Conservation (phyloP, 2,329 filamentous ascomycete genomes). For the Phialophora chinensis region DNA sequence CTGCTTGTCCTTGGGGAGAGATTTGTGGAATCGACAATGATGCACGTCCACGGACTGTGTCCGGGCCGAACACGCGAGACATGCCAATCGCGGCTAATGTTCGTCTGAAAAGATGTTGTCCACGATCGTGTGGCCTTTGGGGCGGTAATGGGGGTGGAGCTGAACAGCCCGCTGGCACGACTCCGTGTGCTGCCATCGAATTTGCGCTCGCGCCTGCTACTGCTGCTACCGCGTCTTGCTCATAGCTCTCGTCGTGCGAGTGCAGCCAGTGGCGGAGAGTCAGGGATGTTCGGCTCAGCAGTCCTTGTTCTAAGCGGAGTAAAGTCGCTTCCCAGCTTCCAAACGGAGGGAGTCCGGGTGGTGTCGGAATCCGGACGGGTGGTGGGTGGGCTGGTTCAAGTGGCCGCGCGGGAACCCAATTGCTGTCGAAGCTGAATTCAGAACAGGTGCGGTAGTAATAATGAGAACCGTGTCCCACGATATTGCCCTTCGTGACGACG, state of each 20-base stretch:
- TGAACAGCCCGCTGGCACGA: background rate
- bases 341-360: slow-evolving; percentile 53
- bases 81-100: slow-evolving; percentile 45
- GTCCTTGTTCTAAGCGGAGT: slow-evolving; percentile 37
- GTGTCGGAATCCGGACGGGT: slow-evolving; percentile 49
- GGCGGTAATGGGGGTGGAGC: slow-evolving; percentile 9
- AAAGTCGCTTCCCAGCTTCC: slow-evolving; percentile 47
- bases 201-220: background rate
- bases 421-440: slow-evolving; percentile 34
- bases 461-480: slow-evolving; percentile 11
- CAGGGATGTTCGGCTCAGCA: slow-evolving; percentile 11
- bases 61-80: slow-evolving; percentile 40
- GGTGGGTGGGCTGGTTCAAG: slow-evolving; percentile 43
- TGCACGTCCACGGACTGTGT: slow-evolving; percentile 13
- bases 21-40: slow-evolving; percentile 13
- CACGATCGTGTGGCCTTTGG: slow-evolving; percentile 7
- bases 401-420: slow-evolving; percentile 34
- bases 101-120: slow-evolving; percentile 38
- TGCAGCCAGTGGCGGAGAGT: slow-evolving; percentile 18
- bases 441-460: slow-evolving; percentile 37
- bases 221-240: background rate
- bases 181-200: background rate
- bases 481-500: slow-evolving; percentile 20
- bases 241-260: slow-evolving; percentile 22
- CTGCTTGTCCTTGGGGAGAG: background rate